phyloP scores from a whole-genome alignment of 2,329 filamentous ascomycete genomes.

The Apiospora pterosperma region DNA sequence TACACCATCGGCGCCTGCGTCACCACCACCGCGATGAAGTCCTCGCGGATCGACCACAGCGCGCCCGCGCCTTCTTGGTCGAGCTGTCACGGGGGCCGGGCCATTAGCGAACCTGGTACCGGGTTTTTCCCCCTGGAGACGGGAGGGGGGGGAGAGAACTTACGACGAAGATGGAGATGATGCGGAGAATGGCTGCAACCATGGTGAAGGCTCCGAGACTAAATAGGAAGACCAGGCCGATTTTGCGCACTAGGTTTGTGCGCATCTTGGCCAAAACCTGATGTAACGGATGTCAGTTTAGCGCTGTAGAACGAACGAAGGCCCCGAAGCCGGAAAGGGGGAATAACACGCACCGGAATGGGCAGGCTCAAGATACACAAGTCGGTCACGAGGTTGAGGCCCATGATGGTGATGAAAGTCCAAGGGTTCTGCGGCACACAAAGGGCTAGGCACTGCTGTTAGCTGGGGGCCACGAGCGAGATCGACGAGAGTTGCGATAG shows the following conservation, averaged over 20 bases:
- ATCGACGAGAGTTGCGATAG: background rate
- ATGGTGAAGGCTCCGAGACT: slow-evolving; percentile 10
- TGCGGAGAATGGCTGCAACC: slow-evolving; percentile 8
- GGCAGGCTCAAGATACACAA: slow-evolving; percentile 11
- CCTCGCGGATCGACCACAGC: slow-evolving; percentile 36
- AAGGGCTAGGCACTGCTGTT: slow-evolving; percentile 3
- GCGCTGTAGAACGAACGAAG: background rate
- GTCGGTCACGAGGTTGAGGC: slow-evolving; percentile 10
- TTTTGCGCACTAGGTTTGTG: slow-evolving; percentile 5
- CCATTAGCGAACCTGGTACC: background rate
- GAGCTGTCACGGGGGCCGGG: background rate
- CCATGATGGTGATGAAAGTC: slow-evolving; percentile 8
- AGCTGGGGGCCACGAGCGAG: fast-evolving
- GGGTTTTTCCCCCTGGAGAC: background rate
- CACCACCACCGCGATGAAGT: slow-evolving; percentile 34
- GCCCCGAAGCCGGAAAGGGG: background rate
- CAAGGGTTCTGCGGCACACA: slow-evolving; percentile 10
- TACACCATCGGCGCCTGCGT: slow-evolving; percentile 33
- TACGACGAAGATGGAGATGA: slow-evolving; percentile 10
- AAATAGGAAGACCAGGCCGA: slow-evolving; percentile 8
- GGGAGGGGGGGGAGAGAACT: background rate
- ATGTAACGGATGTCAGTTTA: background rate
- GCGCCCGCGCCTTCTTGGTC: slow-evolving; percentile 10
- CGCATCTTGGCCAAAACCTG: slow-evolving; percentile 7
- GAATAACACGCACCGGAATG: slow-evolving; percentile 1